These are phyloP conservation scores for Polysphondylium violaceum DNA, from an alignment of 78 protist genomes.

Conservation along the genomic window DNA sequence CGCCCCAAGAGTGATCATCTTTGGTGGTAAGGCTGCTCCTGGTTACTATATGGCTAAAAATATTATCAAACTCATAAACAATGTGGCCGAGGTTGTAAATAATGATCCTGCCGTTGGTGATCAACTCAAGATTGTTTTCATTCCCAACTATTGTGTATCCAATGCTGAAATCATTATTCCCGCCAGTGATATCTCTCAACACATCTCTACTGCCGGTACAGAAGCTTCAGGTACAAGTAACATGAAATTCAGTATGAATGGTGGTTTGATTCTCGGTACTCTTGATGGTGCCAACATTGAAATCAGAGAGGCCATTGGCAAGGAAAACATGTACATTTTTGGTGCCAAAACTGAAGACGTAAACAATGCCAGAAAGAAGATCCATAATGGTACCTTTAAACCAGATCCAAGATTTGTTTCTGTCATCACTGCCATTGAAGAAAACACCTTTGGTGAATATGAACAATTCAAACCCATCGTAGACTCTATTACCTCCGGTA, in stretches of 20 bases:
- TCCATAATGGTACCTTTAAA: constrained; percentile 46
- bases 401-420: constrained; percentile 53
- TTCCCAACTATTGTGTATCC: constrained; percentile 95
- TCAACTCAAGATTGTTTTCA: constrained; percentile 92
- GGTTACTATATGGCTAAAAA: constrained; percentile 95
- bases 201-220: constrained; percentile 96
- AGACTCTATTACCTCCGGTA: constrained; percentile 54
- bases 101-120: constrained; percentile 87
- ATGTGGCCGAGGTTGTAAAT: constrained; percentile 93
- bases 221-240: constrained; percentile 97
- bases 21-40: constrained; percentile 98
- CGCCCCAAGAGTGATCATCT: constrained; percentile 84
- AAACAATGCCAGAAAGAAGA: neutral
- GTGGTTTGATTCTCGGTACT: constrained; percentile 96
- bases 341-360: constrained; percentile 83
- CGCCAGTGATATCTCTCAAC: constrained; percentile 95
- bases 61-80: constrained; percentile 93
- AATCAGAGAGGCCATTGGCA: constrained; percentile 90
- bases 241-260: constrained; percentile 97
- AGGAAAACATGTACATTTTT: constrained; percentile 89
- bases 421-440: constrained; percentile 84
- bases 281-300: constrained; percentile 98
- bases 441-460: constrained; percentile 82
- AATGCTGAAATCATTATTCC: constrained; percentile 97
- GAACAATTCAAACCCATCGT: constrained; percentile 59